Percentiles rank a stretch among this genome's conserved stretches.
Conservation (phyloP, 495 filamentous ascomycete genomes). For the Sphaerosporella brunnea region DNA sequence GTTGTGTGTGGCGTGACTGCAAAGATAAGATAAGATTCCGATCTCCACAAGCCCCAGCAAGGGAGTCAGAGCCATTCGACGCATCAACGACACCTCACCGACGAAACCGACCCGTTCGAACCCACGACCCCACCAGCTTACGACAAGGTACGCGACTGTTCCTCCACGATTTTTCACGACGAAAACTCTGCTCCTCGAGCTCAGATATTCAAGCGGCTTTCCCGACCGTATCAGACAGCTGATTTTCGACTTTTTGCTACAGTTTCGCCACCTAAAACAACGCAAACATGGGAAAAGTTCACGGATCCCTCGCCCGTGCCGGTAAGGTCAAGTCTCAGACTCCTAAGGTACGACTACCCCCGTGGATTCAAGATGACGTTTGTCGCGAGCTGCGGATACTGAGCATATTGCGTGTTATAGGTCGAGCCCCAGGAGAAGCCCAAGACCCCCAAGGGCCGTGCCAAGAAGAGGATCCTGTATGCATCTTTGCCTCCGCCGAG, state of each 20-base stretch:
- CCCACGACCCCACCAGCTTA: constrained; percentile 2
- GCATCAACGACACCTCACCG: constrained; percentile 3
- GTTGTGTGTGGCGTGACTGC: too few relatives aligned
- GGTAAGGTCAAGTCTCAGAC: constrained; percentile 92
- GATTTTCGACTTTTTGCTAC: neutral
- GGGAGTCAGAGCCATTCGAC: too few relatives aligned
- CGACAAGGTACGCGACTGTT: constrained; percentile 2
- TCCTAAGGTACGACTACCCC: constrained; percentile 51
- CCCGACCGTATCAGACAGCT: neutral
- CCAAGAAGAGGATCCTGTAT: constrained; percentile 76
- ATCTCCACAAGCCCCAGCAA: too few relatives aligned
- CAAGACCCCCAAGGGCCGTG: constrained; percentile 91
- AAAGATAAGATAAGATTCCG: too few relatives aligned
- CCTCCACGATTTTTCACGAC: neutral
- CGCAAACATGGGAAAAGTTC: constrained; percentile 73
- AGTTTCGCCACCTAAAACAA: constrained; percentile 23
- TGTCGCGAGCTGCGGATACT: too few relatives aligned
- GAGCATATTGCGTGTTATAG: constrained; percentile 27
- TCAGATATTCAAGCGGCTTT: too few relatives aligned
- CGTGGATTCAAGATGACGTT: too few relatives aligned
- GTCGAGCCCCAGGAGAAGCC: constrained; percentile 84
- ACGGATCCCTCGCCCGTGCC: constrained; percentile 88
- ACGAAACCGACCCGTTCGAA: too few relatives aligned
- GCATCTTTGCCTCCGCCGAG: neutral
- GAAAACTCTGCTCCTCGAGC: constrained; percentile 1